Conservation (phyloP, 1,139 yeast species). For the Yamadazyma aaseri region DNA sequence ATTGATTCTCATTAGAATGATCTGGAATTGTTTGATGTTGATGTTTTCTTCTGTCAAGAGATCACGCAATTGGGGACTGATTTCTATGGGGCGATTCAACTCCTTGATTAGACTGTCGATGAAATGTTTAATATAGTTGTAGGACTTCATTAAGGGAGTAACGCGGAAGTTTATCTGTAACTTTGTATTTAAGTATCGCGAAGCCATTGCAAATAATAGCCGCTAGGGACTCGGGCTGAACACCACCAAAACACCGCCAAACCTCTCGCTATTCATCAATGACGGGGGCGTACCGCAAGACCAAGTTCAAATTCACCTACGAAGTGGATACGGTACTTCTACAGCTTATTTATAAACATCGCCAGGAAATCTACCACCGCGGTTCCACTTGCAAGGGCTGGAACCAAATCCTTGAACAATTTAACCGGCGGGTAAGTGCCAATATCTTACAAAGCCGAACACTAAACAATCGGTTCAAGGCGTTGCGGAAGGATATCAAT, state of each 20-base stretch:
- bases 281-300: too few species aligned
- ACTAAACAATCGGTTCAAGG: slow-evolving; percentile 28
- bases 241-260: too few species aligned
- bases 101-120: slow-evolving; percentile 27
- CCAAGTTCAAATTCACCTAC: slow-evolving; percentile 27
- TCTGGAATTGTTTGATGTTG: slow-evolving; percentile 21
- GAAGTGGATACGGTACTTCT: slow-evolving; percentile 26
- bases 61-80: slow-evolving; percentile 15
- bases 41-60: slow-evolving; percentile 18
- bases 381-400: slow-evolving; percentile 31
- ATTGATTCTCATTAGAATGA: slow-evolving; percentile 28
- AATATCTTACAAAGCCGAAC: slow-evolving; percentile 29
- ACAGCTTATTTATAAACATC: slow-evolving; percentile 20
- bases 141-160: slow-evolving; percentile 8
- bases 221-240: too few species aligned
- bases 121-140: slow-evolving; percentile 29
- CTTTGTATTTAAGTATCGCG: too few species aligned
- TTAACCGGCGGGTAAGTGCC: slow-evolving; percentile 20
- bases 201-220: too few species aligned
- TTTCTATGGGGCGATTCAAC: slow-evolving; percentile 24
- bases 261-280: too few species aligned
- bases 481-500: slow-evolving; percentile 24
- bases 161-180: too few species aligned
- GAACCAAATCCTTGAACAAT: slow-evolving; percentile 25
- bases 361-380: slow-evolving; percentile 26